phyloP scores from a whole-genome alignment of 1,284 basidiomycete species.

The Boletus semigastroideus region DNA sequence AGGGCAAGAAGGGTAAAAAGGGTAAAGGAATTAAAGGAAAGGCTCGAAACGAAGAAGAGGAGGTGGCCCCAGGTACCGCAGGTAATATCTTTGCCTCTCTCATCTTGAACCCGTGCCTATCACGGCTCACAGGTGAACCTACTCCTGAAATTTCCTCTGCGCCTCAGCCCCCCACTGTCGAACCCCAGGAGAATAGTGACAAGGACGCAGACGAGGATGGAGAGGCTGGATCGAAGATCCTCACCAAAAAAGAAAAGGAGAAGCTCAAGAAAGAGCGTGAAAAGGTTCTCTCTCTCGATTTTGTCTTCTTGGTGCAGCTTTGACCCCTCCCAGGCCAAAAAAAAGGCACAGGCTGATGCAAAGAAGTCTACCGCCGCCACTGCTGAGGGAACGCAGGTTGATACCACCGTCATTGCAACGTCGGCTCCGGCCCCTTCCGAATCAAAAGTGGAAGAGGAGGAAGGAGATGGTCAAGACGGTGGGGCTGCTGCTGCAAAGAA shows the following conservation, averaged over 20 bases:
- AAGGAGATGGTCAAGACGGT: constrained; percentile 56
- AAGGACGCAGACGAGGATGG: constrained; percentile 49
- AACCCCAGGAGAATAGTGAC: constrained; percentile 43
- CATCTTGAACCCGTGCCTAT: not conserved
- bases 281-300: constrained; percentile 54
- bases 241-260: constrained; percentile 93
- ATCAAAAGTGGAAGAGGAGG: constrained; percentile 35
- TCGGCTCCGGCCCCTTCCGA: constrained; percentile 24
- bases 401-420: constrained; percentile 10
- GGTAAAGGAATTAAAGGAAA: constrained; percentile 44
- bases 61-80: constrained; percentile 26
- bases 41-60: constrained; percentile 42
- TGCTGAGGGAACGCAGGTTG: constrained; percentile 25
- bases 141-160: constrained; percentile 27
- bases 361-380: constrained; percentile 61
- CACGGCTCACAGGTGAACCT: constrained; percentile 27
- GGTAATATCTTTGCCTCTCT: constrained; percentile 21
- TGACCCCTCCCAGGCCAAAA: constrained; percentile 71
- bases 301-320: constrained; percentile 1
- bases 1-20: constrained; percentile 49
- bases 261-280: constrained; percentile 92
- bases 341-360: constrained; percentile 88
- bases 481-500: constrained; percentile 62
- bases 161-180: constrained; percentile 17
- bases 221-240: constrained; percentile 51